Conservation (phyloP, 2,329 filamentous ascomycete species). For the Aspergillus sp. region DNA sequence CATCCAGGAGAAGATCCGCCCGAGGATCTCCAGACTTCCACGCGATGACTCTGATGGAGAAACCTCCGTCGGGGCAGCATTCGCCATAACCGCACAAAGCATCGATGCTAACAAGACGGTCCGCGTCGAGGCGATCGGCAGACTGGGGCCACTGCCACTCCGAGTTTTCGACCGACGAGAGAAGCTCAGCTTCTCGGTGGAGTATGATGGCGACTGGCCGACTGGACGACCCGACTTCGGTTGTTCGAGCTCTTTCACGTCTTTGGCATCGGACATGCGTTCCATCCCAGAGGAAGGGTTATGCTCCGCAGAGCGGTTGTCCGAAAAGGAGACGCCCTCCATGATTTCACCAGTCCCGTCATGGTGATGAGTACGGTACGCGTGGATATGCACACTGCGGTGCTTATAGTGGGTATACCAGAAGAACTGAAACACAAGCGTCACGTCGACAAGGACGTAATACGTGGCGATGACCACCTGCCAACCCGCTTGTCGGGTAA, state of each 20-base stretch:
- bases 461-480: slow-evolving; percentile 65
- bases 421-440: slow-evolving; percentile 62
- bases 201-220: slow-evolving; percentile 28
- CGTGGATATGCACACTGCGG: slow-evolving; percentile 40
- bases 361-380: slow-evolving; percentile 27
- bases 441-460: slow-evolving; percentile 65
- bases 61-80: slow-evolving; percentile 37
- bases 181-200: slow-evolving; percentile 34
- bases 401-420: slow-evolving; percentile 63
- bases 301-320: slow-evolving; percentile 24
- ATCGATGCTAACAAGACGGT: slow-evolving; percentile 47
- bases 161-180: slow-evolving; percentile 28
- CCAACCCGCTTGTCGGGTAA: slow-evolving; percentile 65
- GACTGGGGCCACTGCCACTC: slow-evolving; percentile 23
- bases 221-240: slow-evolving; percentile 17
- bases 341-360: slow-evolving; percentile 29
- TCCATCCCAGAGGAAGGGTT: slow-evolving; percentile 16
- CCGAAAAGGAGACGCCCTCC: slow-evolving; percentile 38
- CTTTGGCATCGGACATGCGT: slow-evolving; percentile 29
- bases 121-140: slow-evolving; percentile 39
- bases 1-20: slow-evolving; percentile 56
- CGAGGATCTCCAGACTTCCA: slow-evolving; percentile 43
- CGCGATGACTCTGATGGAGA: slow-evolving; percentile 17
- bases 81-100: slow-evolving; percentile 44
- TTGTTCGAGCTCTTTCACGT: slow-evolving; percentile 25